Conservation (phyloP, 2,329 filamentous ascomycete genomes). For the Pseudopyricularia javanii region DNA sequence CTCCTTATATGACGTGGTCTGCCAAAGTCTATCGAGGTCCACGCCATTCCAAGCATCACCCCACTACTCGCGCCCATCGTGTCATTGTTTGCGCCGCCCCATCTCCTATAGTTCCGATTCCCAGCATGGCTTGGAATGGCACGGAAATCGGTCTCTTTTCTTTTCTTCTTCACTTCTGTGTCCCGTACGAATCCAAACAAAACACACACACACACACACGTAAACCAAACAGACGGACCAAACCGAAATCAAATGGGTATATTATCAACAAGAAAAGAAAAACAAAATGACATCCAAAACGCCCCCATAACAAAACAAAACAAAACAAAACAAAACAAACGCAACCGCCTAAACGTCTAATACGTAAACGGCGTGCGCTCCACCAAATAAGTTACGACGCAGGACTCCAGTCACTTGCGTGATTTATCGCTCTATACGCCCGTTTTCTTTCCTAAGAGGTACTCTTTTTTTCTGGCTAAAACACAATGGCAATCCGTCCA, state of each 20-base stretch:
- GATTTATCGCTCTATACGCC: conserved; percentile 2
- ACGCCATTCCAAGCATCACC: background rate
- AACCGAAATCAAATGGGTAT: conserved; percentile 4
- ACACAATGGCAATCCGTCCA: background rate
- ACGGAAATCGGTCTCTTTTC: background rate
- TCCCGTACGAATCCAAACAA: too few species aligned
- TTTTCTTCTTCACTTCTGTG: too few species aligned
- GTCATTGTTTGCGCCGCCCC: too few species aligned
- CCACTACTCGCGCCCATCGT: background rate
- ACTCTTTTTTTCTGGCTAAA: background rate
- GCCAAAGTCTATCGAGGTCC: background rate
- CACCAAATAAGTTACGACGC: background rate
- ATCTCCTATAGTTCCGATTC: too few species aligned
- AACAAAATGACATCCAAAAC: background rate
- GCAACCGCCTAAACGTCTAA: too few species aligned
- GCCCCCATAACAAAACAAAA: background rate
- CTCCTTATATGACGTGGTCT: background rate
- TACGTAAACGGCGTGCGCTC: background rate
- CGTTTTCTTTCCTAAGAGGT: background rate
- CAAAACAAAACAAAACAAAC: background rate
- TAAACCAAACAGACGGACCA: conserved; percentile 4
- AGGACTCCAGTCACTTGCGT: background rate
- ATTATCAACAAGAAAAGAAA: conserved; percentile 6
- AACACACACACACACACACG: conserved; percentile 8
- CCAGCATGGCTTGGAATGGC: too few species aligned